Evolutionary conservation across 2,329 filamentous ascomycete species (phyloP), one percentile per base, ranked within the genome.

Genomic region (Sporothrix inflata): DNA sequence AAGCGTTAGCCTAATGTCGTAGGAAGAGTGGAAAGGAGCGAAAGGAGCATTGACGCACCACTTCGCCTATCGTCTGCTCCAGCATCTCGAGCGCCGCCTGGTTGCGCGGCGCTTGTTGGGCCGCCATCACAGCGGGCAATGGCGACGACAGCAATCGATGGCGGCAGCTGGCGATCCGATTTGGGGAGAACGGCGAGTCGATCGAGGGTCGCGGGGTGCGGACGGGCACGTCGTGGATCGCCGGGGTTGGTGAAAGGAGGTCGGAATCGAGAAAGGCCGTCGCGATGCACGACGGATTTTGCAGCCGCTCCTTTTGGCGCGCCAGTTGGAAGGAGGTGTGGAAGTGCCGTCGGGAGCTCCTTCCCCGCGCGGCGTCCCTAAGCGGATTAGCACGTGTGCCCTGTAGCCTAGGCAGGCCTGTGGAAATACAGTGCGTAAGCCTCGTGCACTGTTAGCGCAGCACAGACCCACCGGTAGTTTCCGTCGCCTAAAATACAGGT

Each of bases 1-100:
- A 12, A 27, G n/a, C 7, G n/a, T 45, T 14, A 65, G 38, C 40
- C 6, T 8, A 1, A 9, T 19, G 12, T 45, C n/a, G 38, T 21
- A 19, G 21, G 12, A 45, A 12, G 42, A n/a, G 6, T 14, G n/a
- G 40, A 70, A 19, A 53, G 6, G 19, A 4, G 34, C 34, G 34
- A 6, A 61, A 11, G 30, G 34, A 12, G 21, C 38, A 27, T 24
- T 24, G 24, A 80, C 87, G 79, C 78, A 89, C 88, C 75, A 87
- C 84, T 74, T 86, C 85, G 75, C 87, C 86, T 75, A 89, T 81
- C 76, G 87, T 84, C 70, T 81, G 80, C 77, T 88, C 83, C n/a
- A 89, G 81, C 72, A 82, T 79, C 70, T 85, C 83, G 30, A 87
- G 76, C 38, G 84, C 80, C 69, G 84, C 81, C 21, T 49, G 49